A percentile compares a stretch with the other conserved stretches of the same genome.
phyloP scores from a whole-genome alignment of 2,329 filamentous ascomycete genomes.

The Kalmusia sp. region DNA sequence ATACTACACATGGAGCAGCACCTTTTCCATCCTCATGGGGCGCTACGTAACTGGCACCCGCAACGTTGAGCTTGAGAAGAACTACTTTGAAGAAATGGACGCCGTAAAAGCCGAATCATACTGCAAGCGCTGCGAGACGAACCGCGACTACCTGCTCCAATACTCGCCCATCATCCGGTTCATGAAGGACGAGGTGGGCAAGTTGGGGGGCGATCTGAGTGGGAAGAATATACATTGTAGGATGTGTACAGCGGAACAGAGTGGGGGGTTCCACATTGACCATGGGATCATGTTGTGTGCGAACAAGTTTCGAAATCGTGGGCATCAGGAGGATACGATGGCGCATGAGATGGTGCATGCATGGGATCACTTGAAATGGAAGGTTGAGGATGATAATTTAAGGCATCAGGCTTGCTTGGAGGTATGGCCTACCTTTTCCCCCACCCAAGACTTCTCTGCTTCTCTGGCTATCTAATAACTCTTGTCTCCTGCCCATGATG shows the following conservation, averaged over 20 bases:
- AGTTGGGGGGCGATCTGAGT: conserved; percentile 79
- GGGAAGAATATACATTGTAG: conserved; percentile 79
- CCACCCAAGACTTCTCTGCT: not conserved
- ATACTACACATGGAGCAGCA: conserved; percentile 75
- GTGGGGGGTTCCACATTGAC: conserved; percentile 84
- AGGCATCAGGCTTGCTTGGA: conserved; percentile 94
- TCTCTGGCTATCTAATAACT: conserved; percentile 9
- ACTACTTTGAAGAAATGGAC: conserved; percentile 82
- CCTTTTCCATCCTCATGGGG: conserved; percentile 82
- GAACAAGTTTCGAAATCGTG: conserved; percentile 81
- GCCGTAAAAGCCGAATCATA: conserved; percentile 76
- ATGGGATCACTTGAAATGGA: conserved; percentile 91
- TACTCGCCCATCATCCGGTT: conserved; percentile 88
- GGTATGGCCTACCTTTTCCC: conserved; percentile 57
- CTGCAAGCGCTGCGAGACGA: conserved; percentile 80
- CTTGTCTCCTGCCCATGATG: conserved; percentile 4
- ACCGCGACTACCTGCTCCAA: conserved; percentile 82
- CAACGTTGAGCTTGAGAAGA: conserved; percentile 42
- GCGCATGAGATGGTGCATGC: conserved; percentile 98
- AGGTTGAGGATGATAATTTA: conserved; percentile 83
- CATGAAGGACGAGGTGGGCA: conserved; percentile 79
- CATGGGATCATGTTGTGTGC: conserved; percentile 92
- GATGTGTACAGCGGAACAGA: conserved; percentile 75
- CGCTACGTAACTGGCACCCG: conserved; percentile 47
- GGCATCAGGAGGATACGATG: conserved; percentile 90